Base-by-base conservation (phyloP, 1,284 basidiomycete genomes). In the Apiotrichum laibachii region DNA sequence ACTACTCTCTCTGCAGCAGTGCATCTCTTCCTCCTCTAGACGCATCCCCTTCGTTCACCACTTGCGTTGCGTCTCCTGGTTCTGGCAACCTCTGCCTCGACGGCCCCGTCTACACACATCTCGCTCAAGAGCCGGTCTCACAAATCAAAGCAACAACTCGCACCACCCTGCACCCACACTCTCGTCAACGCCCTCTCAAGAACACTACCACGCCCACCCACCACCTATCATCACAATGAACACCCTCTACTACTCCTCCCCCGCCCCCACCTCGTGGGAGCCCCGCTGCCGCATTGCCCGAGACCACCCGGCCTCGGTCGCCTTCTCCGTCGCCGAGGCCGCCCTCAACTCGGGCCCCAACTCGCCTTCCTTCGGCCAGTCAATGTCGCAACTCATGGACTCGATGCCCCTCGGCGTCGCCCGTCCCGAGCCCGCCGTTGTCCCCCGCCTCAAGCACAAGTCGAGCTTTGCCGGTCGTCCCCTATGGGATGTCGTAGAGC, bases 271-370 rank as follows among this genome's bases (percentile, higher is more conserved):
- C 31, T 10, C 48, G 8, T 46, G 43, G 33, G 53, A 26, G 15
- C 33, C 35, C 26, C 46, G 57, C 21, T 47, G 58, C 58, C 66
- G 67, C 33, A 63, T 55, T 16, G 68, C 66, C 34, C 67, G 69
- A 19, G 68, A 74, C 50, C 71, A 67, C 13, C 70, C 37, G 40
- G 9, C 40, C 10, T 34, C 51, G 22, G 66, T 77, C 42, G 75
- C 75, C 1, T 72, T 69, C 57, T 72, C 69, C 2, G 73, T 77
- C 19, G 75, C 75, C 4, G 75, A 77, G 57, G 71, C 75, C 12
- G 73, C 73, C 5, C 67, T 77, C 19, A 63, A 72, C 56, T 61
- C 72, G 10, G 69, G 68, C 51, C 73, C 75, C 51, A 71, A 69
- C 63, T 75, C 73, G 33, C 75, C 75, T 12, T 67, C 68, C 15